A percentile compares a stretch with the other conserved stretches of the same genome.
Conservation (phyloP, 345 rosid species). For the Aurinia saxatilis region DNA sequence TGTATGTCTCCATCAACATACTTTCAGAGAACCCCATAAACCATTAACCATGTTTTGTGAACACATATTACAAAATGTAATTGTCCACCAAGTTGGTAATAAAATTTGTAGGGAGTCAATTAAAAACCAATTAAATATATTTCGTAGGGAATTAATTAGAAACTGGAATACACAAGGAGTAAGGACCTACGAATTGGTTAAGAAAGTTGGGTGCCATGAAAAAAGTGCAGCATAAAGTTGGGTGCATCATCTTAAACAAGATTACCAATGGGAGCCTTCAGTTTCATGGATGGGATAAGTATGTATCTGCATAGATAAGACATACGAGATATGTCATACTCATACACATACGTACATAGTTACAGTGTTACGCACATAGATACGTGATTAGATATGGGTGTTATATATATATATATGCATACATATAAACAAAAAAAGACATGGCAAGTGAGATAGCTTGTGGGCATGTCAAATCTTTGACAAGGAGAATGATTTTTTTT, state of each 20-base stretch:
- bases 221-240: constrained; percentile 21
- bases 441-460: constrained; percentile 24
- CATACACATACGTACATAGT: too few species aligned
- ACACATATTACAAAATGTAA: too few species aligned
- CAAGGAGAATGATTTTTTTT: constrained; percentile 5
- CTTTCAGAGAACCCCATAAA: too few species aligned
- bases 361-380: background rate
- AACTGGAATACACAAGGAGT: background rate
- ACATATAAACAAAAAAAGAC: constrained; percentile 17
- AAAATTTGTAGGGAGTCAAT: background rate
- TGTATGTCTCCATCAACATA: too few species aligned
- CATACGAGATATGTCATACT: too few species aligned
- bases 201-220: background rate
- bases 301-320: too few species aligned
- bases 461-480: constrained; percentile 22
- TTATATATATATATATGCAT: background rate
- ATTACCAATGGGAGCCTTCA: too few species aligned
- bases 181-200: constrained; percentile 2
- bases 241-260: too few species aligned
- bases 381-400: background rate
- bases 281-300: too few species aligned
- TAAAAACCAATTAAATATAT: background rate
- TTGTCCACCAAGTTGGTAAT: background rate
- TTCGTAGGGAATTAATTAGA: background rate
- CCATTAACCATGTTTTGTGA: too few species aligned